These are phyloP conservation scores for Chlamydomonas schloesseri DNA, from an alignment of 139 green algal species.

Conservation along the genomic window DNA sequence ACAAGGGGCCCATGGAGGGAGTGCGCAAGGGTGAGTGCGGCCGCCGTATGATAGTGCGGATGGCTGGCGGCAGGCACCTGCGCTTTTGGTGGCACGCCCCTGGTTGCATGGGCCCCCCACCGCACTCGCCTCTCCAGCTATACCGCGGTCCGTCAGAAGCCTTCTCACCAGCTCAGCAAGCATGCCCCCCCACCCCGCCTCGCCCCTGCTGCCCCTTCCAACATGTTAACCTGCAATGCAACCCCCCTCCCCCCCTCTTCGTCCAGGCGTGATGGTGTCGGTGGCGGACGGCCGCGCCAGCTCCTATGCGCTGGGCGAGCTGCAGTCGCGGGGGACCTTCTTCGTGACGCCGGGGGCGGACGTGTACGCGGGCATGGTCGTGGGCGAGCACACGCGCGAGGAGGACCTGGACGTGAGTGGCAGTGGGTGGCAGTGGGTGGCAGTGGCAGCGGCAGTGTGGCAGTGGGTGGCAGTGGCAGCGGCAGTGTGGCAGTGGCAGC, in stretches of 20 bases:
- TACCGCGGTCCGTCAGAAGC: too few species aligned
- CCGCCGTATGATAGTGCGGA: too few species aligned
- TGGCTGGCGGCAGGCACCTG: too few species aligned
- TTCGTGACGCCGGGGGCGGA: constrained; percentile 76
- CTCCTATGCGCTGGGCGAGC: constrained; percentile 75
- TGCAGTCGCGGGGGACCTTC: constrained; percentile 84
- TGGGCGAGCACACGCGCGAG: constrained; percentile 82
- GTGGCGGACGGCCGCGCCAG: constrained; percentile 64
- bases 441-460: too few species aligned
- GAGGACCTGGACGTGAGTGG: constrained; percentile 71
- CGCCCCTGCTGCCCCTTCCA: too few species aligned
- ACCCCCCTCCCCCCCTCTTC: neutral
- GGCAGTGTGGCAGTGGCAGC: too few species aligned
- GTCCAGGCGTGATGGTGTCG: constrained; percentile 69
- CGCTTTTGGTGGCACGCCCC: too few species aligned
- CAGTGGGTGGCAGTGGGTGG: neutral
- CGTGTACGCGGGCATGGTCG: constrained; percentile 88
- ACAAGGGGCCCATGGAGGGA: constrained; percentile 69
- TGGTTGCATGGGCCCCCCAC: too few species aligned
- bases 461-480: too few species aligned
- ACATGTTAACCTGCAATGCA: too few species aligned
- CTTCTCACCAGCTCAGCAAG: too few species aligned
- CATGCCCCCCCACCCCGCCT: neutral
- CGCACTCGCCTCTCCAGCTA: too few species aligned
- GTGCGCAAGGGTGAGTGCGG: constrained; percentile 74